Conservation (phyloP, 208 protist genomes). For the Tritrichomonas foetus region DNA sequence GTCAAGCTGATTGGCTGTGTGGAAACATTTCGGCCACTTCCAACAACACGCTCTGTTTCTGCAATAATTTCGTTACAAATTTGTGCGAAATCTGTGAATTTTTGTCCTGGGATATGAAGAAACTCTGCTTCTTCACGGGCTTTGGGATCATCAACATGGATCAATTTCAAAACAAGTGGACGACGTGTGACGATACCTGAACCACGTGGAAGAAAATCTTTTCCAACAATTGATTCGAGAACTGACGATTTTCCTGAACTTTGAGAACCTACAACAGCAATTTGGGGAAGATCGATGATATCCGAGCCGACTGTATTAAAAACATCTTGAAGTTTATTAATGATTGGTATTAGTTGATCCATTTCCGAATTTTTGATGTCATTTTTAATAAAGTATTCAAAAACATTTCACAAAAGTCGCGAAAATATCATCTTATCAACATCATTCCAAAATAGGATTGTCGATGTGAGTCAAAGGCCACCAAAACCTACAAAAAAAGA, state of each 20-base stretch:
- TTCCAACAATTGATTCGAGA: conserved; percentile 94
- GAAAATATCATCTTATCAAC: too few species aligned
- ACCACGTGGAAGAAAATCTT: conserved; percentile 96
- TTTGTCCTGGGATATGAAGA: conserved; percentile 69
- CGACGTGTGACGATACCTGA: conserved; percentile 97
- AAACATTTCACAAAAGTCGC: too few species aligned
- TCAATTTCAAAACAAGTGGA: conserved; percentile 95
- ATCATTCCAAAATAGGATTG: too few species aligned
- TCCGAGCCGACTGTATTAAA: conserved; percentile 46
- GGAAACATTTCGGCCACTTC: conserved; percentile 71
- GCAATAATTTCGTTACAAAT: conserved; percentile 78
- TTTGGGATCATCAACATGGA: conserved; percentile 51
- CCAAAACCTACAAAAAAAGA: too few species aligned
- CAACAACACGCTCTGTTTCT: conserved; percentile 88
- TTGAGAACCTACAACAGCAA: conserved; percentile 54
- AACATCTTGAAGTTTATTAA: conserved; percentile 58
- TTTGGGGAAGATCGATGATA: conserved; percentile 52
- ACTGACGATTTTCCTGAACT: conserved; percentile 67
- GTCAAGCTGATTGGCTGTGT: conserved; percentile 90
- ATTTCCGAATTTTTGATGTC: too few species aligned
- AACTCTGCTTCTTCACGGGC: conserved; percentile 70
- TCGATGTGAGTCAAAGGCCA: too few species aligned
- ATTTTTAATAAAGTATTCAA: too few species aligned
- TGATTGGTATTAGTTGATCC: conserved; percentile 36
- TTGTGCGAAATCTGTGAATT: conserved; percentile 83